Percentiles rank a stretch among this genome's conserved stretches.
Evolutionary conservation across 2,329 filamentous ascomycete species (phyloP).

Genomic region (Neophaeococcomyces mojaviensis): DNA sequence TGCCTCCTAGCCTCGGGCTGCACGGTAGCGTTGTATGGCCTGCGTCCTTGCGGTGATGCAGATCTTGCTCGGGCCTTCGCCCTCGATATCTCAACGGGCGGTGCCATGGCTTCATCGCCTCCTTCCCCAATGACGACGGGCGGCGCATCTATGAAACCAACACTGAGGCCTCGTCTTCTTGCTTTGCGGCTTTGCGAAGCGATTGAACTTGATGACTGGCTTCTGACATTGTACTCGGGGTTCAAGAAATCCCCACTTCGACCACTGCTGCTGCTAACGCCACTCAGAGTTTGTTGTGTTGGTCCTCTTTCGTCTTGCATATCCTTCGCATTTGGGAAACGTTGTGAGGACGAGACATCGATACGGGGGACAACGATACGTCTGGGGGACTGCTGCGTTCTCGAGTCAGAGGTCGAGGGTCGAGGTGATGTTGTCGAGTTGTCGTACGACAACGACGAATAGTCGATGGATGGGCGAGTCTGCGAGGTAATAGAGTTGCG

Average conservation of each 20-base stretch:
- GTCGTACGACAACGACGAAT: background rate
- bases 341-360: constrained; percentile 29
- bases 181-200: constrained; percentile 29
- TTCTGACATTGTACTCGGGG: constrained; percentile 16
- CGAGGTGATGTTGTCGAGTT: constrained; percentile 11
- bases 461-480: constrained; percentile 8
- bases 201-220: constrained; percentile 23
- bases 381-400: constrained; percentile 24
- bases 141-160: constrained; percentile 63
- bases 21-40: constrained; percentile 1
- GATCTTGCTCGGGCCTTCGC: constrained; percentile 20
- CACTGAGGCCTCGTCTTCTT: constrained; percentile 60
- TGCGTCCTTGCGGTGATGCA: constrained; percentile 14
- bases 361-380: constrained; percentile 26
- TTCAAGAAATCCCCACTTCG: constrained; percentile 12
- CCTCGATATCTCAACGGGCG: constrained; percentile 61
- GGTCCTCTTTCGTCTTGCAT: constrained; percentile 13
- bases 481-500: constrained; percentile 14
- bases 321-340: constrained; percentile 29
- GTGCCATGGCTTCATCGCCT: constrained; percentile 73
- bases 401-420: constrained; percentile 21
- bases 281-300: background rate
- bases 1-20: constrained; percentile 5
- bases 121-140: constrained; percentile 86
- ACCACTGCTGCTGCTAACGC: background rate